phyloP scores from a whole-genome alignment of 1,284 basidiomycete species.

The Boletus semigastroideus region DNA sequence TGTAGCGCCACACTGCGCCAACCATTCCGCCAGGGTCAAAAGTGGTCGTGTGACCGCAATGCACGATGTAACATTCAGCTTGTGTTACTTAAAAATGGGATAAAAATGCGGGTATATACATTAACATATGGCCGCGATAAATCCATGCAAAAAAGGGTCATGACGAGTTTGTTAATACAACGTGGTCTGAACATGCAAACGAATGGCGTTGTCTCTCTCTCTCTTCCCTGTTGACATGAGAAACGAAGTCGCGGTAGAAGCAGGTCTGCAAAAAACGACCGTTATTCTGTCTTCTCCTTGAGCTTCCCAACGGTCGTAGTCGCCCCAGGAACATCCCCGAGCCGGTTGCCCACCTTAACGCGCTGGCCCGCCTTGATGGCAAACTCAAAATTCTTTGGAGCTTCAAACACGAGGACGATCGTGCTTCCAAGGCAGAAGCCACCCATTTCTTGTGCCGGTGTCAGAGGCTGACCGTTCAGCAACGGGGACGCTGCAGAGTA shows the following conservation, averaged over 20 bases:
- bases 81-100: slow-evolving; percentile 1
- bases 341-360: slow-evolving; percentile 82
- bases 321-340: slow-evolving; percentile 52
- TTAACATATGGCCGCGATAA: slow-evolving; percentile 7
- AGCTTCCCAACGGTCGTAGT: slow-evolving; percentile 11
- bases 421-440: slow-evolving; percentile 96
- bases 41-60: background rate
- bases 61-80: background rate
- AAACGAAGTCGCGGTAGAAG: no score
- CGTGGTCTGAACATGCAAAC: background rate
- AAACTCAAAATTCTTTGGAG: slow-evolving; percentile 84
- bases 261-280: no score
- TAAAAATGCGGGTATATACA: slow-evolving; percentile 17
- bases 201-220: background rate
- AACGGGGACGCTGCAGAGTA: slow-evolving; percentile 81
- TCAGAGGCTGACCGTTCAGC: slow-evolving; percentile 87
- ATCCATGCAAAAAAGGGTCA: slow-evolving; percentile 3
- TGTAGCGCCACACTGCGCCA: no score
- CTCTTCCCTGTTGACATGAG: background rate
- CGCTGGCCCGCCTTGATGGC: slow-evolving; percentile 79
- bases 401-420: slow-evolving; percentile 96
- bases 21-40: background rate
- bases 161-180: slow-evolving; percentile 4
- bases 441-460: slow-evolving; percentile 93
- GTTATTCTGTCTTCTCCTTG: slow-evolving; percentile 28